Evolutionary conservation across 176 grass and related monocot genomes (phyloP), one percentile per base, ranked within the genome.

Genomic region (Oryza officinalis): DNA sequence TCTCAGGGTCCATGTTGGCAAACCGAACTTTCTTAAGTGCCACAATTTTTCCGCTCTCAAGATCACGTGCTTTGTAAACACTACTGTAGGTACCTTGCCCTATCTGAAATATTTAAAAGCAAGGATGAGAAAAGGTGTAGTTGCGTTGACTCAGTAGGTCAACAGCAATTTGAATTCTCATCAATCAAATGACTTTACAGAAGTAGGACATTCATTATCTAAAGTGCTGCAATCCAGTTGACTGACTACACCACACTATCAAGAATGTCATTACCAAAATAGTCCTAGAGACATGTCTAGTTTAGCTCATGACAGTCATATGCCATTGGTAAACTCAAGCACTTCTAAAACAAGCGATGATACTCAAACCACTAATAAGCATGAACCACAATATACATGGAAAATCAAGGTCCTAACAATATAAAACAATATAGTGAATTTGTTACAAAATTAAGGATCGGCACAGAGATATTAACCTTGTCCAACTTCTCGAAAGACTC

Each of bases 31-130:
- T 99, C 87, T 99, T 99, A 78, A 99, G 90, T 41, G 97, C 97
- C 65, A 99, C 97, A 67, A 92, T 83, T 91, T 99, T 96, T 33
- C 97, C 88, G 0, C 85, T 99, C 38, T 94, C 97, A 72, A 99
- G 91, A 83, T 99, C 97, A 7, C 97, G 91, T 61, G 97, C 97
- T 87, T 88, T 92, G 84, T 99, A 99, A 67, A 99, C 97, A 0
- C 80, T 99, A 44, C 97, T 99, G 79, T 99, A 99, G 46, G 97
- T 99, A 69, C 97, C 97, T 92, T 99, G 97, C 47, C 97, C 97
- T 85, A 99, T 96, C 97, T 99, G 94, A 82, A 82, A 86, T 27
- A 72, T 89, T 82, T 52, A 65, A 9, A 76, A 22, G 54, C 18
- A 9, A 25, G 69, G 65, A 73, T 80, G 54, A 87, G 70, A 87